These are phyloP conservation scores for Eucalyptus sp. DNA, from an alignment of 345 rosid genomes.

Conservation along the genomic window DNA sequence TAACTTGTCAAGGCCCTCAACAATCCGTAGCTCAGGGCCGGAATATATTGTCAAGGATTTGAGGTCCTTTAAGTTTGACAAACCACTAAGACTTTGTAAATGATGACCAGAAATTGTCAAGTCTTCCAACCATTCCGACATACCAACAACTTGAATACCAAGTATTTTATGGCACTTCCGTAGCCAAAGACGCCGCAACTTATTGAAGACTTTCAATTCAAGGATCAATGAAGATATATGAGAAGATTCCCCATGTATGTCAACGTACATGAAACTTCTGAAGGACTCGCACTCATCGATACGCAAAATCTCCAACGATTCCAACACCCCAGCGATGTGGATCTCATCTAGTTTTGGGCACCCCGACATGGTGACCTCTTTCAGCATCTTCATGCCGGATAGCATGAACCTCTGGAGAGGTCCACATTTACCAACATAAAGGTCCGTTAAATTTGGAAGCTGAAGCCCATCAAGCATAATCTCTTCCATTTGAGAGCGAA, in stretches of 20 bases:
- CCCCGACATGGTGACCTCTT: accelerated
- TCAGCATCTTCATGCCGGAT: accelerated
- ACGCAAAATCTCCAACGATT: accelerated
- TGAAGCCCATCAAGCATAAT: not conserved
- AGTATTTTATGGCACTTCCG: accelerated
- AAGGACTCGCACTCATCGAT: too few species aligned
- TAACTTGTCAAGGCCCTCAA: too few species aligned
- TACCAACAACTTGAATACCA: too few species aligned
- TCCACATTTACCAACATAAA: accelerated
- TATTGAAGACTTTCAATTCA: accelerated
- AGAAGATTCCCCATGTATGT: accelerated
- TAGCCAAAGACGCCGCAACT: accelerated
- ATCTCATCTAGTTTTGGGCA: too few species aligned
- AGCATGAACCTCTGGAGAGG: accelerated
- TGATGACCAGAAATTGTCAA: accelerated
- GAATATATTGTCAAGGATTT: accelerated
- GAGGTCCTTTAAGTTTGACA: not conserved
- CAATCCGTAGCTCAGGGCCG: too few species aligned
- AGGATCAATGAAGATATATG: too few species aligned
- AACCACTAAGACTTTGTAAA: not conserved
- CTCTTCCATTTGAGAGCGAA: accelerated
- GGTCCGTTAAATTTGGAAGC: not conserved
- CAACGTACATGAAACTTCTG: accelerated
- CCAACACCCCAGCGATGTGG: too few species aligned
- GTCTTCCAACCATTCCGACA: accelerated